Base-by-base conservation (phyloP, 2,329 filamentous ascomycete genomes). In the Periconia sp. region DNA sequence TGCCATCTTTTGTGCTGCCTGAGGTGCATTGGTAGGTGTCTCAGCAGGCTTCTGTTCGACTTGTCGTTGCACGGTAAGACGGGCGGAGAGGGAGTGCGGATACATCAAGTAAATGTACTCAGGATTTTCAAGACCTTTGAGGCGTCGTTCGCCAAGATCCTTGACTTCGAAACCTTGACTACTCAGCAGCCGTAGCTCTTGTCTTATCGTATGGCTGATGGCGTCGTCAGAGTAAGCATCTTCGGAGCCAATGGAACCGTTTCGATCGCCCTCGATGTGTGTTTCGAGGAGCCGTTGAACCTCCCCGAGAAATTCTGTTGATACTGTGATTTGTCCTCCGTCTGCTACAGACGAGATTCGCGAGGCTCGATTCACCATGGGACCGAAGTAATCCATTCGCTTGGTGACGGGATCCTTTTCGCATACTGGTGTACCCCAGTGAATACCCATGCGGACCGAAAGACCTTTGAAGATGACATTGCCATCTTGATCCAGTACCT, bases 331-430 rank as follows among this genome's bases (percentile, higher is more conserved):
- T 72, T 99, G 93, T 0, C 94, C 94, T 56, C 94, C 94, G 71
- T 99, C 94, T 35, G 94, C 94, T 42, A 96, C 92, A 19, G 91
- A 89, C 7, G 91, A 94, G 60, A 99, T 96, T 77, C 94, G 89
- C 15, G 94, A 89, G 0, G 94, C 91, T 69, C 95, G 92, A 76
- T 99, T 99, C 67, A 99, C 94, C 92, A 99, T 99, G 14, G 94
- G 94, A 0, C 94, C 94, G 71, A 97, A 99, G 77, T 99, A 99
- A 68, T 99, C 94, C 94, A 99, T 99, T 58, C 94, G 91, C 53
- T 92, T 89, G 1, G 94, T 99, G 47, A 99, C 92, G 0, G 94
- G 94, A 74, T 99, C 94, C 46, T 89, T 89, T 74, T 99, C 94
- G 70, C 92, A 96, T 64, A 99, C 92, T 6, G 93, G 94, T 55